A percentile compares a stretch with the other conserved stretches of the same genome.
These are phyloP conservation scores for Umbelopsis sp. DNA, from an alignment of 192 early-diverging fungal genomes.

Conservation along the genomic window DNA sequence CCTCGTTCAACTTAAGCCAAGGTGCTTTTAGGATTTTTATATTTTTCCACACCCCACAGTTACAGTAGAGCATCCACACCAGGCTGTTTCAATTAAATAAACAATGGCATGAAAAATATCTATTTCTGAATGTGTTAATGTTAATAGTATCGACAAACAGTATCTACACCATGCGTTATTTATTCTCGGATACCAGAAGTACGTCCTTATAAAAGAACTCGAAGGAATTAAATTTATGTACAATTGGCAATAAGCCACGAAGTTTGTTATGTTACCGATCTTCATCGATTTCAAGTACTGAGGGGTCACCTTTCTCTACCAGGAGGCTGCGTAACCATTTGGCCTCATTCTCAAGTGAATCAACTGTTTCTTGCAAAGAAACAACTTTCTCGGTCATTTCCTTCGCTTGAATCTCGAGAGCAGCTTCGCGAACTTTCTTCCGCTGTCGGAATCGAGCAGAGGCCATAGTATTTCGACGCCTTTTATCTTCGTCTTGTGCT, in stretches of 20 bases:
- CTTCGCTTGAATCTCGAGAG: constrained; percentile 76
- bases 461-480: constrained; percentile 92
- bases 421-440: constrained; percentile 91
- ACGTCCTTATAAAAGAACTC: neutral
- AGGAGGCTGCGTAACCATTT: constrained; percentile 71
- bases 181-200: too few relatives aligned
- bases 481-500: constrained; percentile 80
- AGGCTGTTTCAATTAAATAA: too few relatives aligned
- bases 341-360: constrained; percentile 90
- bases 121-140: too few relatives aligned
- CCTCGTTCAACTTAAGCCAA: neutral
- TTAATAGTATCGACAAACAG: too few relatives aligned
- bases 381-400: constrained; percentile 78
- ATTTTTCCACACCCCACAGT: too few relatives aligned
- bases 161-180: too few relatives aligned
- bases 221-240: neutral
- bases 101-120: too few relatives aligned
- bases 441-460: constrained; percentile 93
- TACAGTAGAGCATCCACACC: too few relatives aligned
- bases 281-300: neutral
- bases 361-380: constrained; percentile 73
- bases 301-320: constrained; percentile 25
- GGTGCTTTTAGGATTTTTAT: too few relatives aligned
- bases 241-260: neutral
- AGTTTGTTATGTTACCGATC: neutral